phyloP scores from a whole-genome alignment of 306 rosid species.

The Astragalus membranaceus region DNA sequence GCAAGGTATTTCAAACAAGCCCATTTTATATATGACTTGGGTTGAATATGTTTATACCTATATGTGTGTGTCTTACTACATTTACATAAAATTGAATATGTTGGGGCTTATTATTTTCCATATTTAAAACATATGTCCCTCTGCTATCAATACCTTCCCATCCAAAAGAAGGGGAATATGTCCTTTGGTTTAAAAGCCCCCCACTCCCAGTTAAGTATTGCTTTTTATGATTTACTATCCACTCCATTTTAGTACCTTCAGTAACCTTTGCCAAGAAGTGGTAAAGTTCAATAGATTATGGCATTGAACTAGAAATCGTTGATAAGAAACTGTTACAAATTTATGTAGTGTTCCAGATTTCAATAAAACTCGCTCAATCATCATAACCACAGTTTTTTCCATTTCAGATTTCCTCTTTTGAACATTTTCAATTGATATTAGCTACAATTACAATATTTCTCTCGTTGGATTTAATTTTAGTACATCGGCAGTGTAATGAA shows the following conservation, averaged over 20 bases:
- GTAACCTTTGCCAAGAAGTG: neutral
- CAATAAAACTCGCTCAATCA: neutral
- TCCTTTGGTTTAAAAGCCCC: neutral
- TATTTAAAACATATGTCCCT: neutral
- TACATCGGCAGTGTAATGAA: neutral
- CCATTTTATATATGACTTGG: neutral
- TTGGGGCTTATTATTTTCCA: neutral
- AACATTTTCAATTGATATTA: neutral
- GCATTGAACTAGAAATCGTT: neutral
- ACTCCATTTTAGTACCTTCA: neutral
- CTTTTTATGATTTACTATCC: neutral
- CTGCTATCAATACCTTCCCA: neutral
- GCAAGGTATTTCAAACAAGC: constrained; percentile 54
- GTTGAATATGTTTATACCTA: neutral
- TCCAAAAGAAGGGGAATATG: neutral
- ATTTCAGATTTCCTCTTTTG: neutral
- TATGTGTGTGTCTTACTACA: neutral
- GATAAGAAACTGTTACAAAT: neutral
- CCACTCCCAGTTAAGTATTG: neutral
- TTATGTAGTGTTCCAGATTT: neutral
- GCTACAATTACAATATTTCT: neutral
- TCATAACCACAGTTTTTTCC: neutral
- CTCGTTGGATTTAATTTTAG: neutral
- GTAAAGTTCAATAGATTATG: neutral
- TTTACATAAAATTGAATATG: neutral